A percentile compares a stretch with the other conserved stretches of the same genome.
These are phyloP conservation scores for Choanephora cucurbitarum DNA, from an alignment of 371 early-diverging fungal species.

Conservation along the genomic window DNA sequence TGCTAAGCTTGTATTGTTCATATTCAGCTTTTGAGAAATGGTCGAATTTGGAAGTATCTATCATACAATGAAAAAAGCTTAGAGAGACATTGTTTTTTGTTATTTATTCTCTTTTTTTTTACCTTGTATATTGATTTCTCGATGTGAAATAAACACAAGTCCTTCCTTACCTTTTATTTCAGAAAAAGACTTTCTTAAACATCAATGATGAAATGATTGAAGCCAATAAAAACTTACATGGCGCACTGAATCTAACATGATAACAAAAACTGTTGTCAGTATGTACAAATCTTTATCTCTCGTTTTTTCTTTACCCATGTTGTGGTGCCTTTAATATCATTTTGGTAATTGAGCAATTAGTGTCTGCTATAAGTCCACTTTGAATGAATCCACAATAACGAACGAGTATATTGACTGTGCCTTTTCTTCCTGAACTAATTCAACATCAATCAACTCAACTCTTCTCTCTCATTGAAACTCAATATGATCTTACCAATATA, in stretches of 20 bases:
- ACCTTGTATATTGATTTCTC: slow-evolving; percentile 21
- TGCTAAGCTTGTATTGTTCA: slow-evolving; percentile 11
- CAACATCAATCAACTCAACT: not conserved
- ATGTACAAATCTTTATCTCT: too few relatives aligned
- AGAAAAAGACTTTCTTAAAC: too few relatives aligned
- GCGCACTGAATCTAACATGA: slow-evolving; percentile 22
- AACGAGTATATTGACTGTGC: slow-evolving; percentile 20
- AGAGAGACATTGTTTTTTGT: too few relatives aligned
- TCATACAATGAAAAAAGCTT: not conserved
- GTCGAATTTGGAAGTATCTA: slow-evolving; percentile 22
- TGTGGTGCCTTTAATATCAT: slow-evolving; percentile 22
- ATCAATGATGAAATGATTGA: not conserved
- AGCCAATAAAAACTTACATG: slow-evolving; percentile 12
- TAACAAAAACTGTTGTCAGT: too few relatives aligned
- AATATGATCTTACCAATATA: slow-evolving; percentile 23
- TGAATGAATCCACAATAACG: slow-evolving; percentile 23
- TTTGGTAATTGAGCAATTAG: slow-evolving; percentile 20
- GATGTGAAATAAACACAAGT: slow-evolving; percentile 22
- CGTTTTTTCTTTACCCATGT: slow-evolving; percentile 19
- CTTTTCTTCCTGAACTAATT: slow-evolving; percentile 27
- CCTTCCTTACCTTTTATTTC: slow-evolving; percentile 30
- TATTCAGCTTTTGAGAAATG: slow-evolving; percentile 22
- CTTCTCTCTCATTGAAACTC: not conserved
- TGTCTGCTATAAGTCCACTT: slow-evolving; percentile 16
- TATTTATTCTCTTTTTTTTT: not conserved